phyloP scores from a whole-genome alignment of 768 basidiomycete genomes.

The Agaricus sinodeliciosus region DNA sequence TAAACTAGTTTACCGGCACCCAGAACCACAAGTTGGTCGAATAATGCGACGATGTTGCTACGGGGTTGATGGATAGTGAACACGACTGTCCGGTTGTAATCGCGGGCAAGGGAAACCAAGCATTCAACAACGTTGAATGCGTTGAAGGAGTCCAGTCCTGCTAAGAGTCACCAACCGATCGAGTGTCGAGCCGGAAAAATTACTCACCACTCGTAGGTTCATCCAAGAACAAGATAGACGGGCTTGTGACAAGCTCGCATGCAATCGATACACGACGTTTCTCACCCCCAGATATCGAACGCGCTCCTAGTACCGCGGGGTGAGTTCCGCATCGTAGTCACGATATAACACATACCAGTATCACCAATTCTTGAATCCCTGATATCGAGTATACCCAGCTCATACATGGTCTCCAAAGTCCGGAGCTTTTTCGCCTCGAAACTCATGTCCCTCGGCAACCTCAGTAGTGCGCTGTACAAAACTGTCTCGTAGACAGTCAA shows the following conservation, averaged over 20 bases:
- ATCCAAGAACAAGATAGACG: slow-evolving; percentile 92
- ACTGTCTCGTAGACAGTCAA: slow-evolving; percentile 98
- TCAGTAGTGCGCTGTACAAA: slow-evolving; percentile 83
- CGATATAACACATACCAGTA: slow-evolving; percentile 47
- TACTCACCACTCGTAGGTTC: slow-evolving; percentile 90
- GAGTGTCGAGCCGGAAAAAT: not conserved
- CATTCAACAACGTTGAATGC: slow-evolving; percentile 92
- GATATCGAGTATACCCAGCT: slow-evolving; percentile 88
- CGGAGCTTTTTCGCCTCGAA: slow-evolving; percentile 91
- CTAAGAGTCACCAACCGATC: not conserved
- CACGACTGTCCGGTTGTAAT: slow-evolving; percentile 91
- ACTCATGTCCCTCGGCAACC: slow-evolving; percentile 93
- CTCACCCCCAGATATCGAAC: slow-evolving; percentile 96
- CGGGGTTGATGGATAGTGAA: slow-evolving; percentile 99
- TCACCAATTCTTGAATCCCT: slow-evolving; percentile 88
- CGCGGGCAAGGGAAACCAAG: slow-evolving; percentile 74
- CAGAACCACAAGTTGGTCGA: slow-evolving; percentile 86
- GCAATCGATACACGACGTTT: slow-evolving; percentile 96
- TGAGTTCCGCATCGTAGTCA: not conserved
- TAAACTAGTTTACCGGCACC: slow-evolving; percentile 82
- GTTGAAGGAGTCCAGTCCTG: slow-evolving; percentile 92
- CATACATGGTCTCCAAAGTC: slow-evolving; percentile 93
- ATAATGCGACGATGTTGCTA: slow-evolving; percentile 93
- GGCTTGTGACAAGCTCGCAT: slow-evolving; percentile 95
- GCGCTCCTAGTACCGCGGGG: slow-evolving; percentile 43